phyloP scores from a whole-genome alignment of 1,284 basidiomycete genomes.

The Sporisorium reilianum region DNA sequence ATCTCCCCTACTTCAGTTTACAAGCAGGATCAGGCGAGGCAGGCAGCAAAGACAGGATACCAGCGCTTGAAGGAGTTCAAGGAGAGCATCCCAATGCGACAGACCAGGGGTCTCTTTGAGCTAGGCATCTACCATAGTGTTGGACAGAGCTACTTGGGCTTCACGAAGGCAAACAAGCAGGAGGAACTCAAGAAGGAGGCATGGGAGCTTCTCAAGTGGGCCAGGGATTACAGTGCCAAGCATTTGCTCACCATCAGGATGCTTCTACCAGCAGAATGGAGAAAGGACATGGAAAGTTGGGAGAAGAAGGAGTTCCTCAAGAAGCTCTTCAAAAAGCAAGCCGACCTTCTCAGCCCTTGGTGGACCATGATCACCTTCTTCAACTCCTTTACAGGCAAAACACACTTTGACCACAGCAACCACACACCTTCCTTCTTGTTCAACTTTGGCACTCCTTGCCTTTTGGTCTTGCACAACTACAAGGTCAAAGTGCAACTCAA shows the following conservation, averaged over 20 bases:
- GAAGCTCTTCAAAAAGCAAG: background rate
- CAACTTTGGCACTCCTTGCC: constrained; percentile 12
- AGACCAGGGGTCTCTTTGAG: background rate
- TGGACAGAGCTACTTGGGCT: background rate
- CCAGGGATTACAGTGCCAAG: background rate
- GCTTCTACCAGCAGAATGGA: background rate
- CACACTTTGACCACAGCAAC: background rate
- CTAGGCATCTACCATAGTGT: background rate
- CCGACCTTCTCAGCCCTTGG: background rate
- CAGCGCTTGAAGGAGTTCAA: background rate
- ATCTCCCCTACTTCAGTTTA: too few species aligned
- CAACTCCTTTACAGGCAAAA: background rate
- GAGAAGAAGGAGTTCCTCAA: background rate
- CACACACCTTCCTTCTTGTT: constrained; percentile 9
- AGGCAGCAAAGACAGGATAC: too few species aligned
- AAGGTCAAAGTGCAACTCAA: constrained; percentile 4
- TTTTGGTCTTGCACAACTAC: constrained; percentile 5
- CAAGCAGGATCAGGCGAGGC: too few species aligned
- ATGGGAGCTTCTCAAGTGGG: background rate
- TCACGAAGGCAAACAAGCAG: background rate
- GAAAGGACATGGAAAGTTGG: background rate
- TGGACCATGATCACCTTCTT: constrained; percentile 10
- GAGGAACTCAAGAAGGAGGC: too few species aligned
- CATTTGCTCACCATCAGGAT: background rate
- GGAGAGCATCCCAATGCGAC: background rate